A percentile compares a stretch with the other conserved stretches of the same genome.
Evolutionary conservation across 345 rosid genomes (phyloP).

Genomic region (Salix brachista): DNA sequence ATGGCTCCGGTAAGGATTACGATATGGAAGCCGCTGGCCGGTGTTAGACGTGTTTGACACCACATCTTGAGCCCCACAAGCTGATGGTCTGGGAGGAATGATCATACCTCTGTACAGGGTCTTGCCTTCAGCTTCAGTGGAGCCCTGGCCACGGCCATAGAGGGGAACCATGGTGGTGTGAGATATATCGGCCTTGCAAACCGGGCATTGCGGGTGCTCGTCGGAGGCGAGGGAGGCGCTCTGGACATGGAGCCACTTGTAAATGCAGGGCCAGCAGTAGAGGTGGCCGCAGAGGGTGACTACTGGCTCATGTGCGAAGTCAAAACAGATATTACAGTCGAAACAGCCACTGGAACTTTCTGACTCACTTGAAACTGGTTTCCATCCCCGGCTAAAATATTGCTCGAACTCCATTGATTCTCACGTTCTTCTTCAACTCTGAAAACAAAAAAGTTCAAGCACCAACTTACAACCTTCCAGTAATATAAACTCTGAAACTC

Average conservation of each 20-base stretch:
- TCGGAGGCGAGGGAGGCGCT: conserved; percentile 53
- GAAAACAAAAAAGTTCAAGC: neutral
- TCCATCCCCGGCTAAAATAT: conserved; percentile 43
- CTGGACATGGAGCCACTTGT: conserved; percentile 81
- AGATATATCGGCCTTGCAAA: conserved; percentile 81
- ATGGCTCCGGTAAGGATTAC: conserved; percentile 50
- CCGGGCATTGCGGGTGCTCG: conserved; percentile 76
- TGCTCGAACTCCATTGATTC: conserved; percentile 46
- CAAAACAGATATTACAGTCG: conserved; percentile 89
- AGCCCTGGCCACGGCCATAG: conserved; percentile 66
- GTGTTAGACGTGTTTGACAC: conserved; percentile 17
- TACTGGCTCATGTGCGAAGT: conserved; percentile 74
- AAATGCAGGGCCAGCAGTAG: conserved; percentile 97
- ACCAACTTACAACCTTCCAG: neutral
- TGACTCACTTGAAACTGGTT: conserved; percentile 21
- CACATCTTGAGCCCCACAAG: conserved; percentile 34
- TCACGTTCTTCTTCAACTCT: conserved; percentile 11
- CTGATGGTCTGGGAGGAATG: conserved; percentile 79
- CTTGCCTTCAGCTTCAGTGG: conserved; percentile 31
- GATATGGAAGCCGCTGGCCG: conserved; percentile 57
- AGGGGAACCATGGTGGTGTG: conserved; percentile 83
- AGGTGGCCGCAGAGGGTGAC: conserved; percentile 94
- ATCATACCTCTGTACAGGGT: conserved; percentile 21
- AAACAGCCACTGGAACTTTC: conserved; percentile 55
- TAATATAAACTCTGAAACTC: neutral